phyloP scores from a whole-genome alignment of 805 yeast genomes.

The Sporopachydermia lactativora region DNA sequence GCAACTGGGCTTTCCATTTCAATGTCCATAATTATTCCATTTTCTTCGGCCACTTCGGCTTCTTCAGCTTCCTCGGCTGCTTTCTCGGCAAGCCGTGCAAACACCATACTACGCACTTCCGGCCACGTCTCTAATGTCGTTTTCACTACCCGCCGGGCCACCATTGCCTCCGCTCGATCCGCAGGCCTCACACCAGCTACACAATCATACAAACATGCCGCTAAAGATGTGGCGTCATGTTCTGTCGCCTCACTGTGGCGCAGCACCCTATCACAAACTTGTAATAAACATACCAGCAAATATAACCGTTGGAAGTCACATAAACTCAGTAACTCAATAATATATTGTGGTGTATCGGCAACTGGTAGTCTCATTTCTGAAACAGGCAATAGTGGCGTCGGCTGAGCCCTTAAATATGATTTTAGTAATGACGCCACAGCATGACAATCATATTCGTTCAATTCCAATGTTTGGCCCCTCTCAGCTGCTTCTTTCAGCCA shows the following conservation, averaged over 20 bases:
- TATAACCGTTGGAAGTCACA: slow-evolving; percentile 19
- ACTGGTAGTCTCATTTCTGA: slow-evolving; percentile 38
- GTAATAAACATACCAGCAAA: slow-evolving; percentile 26
- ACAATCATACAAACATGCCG: slow-evolving; percentile 38
- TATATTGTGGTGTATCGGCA: slow-evolving; percentile 31
- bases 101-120: slow-evolving; percentile 12
- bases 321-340: slow-evolving; percentile 21
- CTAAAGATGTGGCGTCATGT: slow-evolving; percentile 22
- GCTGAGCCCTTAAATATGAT: slow-evolving; percentile 35
- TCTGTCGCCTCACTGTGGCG: slow-evolving; percentile 24
- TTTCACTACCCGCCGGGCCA: slow-evolving; percentile 39
- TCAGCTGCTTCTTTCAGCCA: slow-evolving; percentile 21
- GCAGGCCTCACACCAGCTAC: slow-evolving; percentile 37
- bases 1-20: no score
- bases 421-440: slow-evolving; percentile 31
- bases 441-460: slow-evolving; percentile 42
- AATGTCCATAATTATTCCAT: no score
- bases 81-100: no score
- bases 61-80: no score
- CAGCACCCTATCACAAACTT: slow-evolving; percentile 31
- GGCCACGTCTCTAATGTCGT: slow-evolving; percentile 40
- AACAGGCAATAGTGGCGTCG: slow-evolving; percentile 39
- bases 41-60: no score
- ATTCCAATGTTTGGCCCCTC: slow-evolving; percentile 37
- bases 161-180: slow-evolving; percentile 31